Conservation (phyloP, 2,329 filamentous ascomycete genomes). For the Botrytis tulipae region DNA sequence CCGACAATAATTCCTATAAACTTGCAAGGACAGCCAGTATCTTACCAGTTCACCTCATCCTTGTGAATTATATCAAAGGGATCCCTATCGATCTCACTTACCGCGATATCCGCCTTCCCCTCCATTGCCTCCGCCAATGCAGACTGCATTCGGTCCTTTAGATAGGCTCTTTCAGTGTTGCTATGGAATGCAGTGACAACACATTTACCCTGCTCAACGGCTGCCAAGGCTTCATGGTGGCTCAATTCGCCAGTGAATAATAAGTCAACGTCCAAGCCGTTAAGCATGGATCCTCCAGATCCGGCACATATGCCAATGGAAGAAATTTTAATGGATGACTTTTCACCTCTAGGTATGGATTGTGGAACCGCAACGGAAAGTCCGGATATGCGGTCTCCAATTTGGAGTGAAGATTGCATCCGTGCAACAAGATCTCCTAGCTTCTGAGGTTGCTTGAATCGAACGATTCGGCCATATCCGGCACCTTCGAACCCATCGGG, state of each 20-base stretch:
- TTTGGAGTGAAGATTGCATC: conserved; percentile 30
- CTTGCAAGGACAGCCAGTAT: conserved; percentile 10
- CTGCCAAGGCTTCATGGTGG: conserved; percentile 86
- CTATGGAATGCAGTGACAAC: conserved; percentile 89
- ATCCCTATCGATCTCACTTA: conserved; percentile 81
- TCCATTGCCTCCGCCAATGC: conserved; percentile 61
- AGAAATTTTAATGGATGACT: conserved; percentile 47
- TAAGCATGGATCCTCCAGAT: conserved; percentile 76
- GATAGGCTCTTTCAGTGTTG: conserved; percentile 85
- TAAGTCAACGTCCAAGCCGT: conserved; percentile 69
- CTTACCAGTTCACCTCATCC: conserved; percentile 19
- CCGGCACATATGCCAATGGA: conserved; percentile 87
- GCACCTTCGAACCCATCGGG: conserved; percentile 33
- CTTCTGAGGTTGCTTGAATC: conserved; percentile 31
- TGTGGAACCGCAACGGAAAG: conserved; percentile 38
- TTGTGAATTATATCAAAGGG: conserved; percentile 72
- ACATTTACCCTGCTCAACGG: conserved; percentile 77
- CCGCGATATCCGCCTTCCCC: conserved; percentile 60
- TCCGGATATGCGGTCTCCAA: conserved; percentile 23
- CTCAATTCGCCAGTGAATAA: conserved; percentile 90
- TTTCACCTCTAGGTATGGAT: conserved; percentile 24
- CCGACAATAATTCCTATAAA: neutral
- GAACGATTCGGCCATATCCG: conserved; percentile 39
- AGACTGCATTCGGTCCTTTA: conserved; percentile 67
- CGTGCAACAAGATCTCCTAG: conserved; percentile 31